Base-by-base conservation (phyloP, 768 basidiomycete genomes). In the Solioccasus polychromus region DNA sequence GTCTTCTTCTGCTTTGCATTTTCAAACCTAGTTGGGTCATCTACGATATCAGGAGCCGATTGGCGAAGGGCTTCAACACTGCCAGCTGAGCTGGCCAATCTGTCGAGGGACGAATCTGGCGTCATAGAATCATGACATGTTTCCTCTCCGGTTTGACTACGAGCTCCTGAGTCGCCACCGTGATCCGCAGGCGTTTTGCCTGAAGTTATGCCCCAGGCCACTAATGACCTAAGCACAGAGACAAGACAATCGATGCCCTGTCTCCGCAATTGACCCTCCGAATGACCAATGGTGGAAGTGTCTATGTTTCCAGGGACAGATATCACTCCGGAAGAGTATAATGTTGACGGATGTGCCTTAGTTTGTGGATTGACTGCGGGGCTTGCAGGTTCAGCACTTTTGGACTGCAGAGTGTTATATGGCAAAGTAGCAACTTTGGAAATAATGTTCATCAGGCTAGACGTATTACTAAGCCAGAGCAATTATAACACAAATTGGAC, bases 1-100 rank as follows among this genome's bases (percentile, higher is more conserved):
- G 91, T 97, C 71, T 99, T 99, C 69, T 90, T 87, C 69, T 92
- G 89, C 64, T 96, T 97, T 10, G 93, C 96, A 49, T 79, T 93
- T 71, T 97, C 95, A 52, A 99, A 97, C 58, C 79, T 79, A 17
- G 76, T 84, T 2, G 95, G 95, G 63, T 98, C 95, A 59, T 98
- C 96, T n/a, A 70, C 67, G 30, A 83, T 60, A 46, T 92, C 91
- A 0, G 92, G 89, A 0, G 91, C 92, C 10, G 79, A 68, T 41
- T 83, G 80, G 44, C 86, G 76, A 17, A 80, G 68, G 3, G 68
- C 70, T 54, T 88, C 87, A 9, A 67, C 65, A 52, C 79, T 82
- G 31, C 68, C 63, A 32, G 66, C 63, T 30, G 71, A 61, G 18
- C 69, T 61, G 39, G 82, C 69, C 26, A 85, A 65, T 58, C 70